Conservation (phyloP, 2,329 filamentous ascomycete species). For the Cytospora paraplurivora region DNA sequence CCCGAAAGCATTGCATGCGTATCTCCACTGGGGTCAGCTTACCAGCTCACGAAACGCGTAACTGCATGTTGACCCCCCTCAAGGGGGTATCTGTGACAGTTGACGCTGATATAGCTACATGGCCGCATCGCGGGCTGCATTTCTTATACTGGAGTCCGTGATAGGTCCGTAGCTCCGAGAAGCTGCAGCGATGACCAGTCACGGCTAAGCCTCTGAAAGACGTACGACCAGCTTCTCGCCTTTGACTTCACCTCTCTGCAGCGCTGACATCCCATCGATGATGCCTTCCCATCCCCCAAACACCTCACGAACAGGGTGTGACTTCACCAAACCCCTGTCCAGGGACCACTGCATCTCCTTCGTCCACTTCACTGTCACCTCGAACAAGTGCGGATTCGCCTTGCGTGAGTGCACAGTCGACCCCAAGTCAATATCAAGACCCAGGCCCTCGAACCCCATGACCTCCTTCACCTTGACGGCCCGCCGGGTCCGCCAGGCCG, state of each 20-base stretch:
- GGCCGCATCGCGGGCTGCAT: no score
- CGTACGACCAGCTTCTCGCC: slow-evolving; percentile 25
- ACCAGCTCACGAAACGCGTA: no score
- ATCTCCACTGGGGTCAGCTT: no score
- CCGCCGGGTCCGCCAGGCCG: slow-evolving; percentile 31
- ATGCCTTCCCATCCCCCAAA: slow-evolving; percentile 17
- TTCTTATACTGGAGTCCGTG: no score
- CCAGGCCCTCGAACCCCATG: slow-evolving; percentile 30
- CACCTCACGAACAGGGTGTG: slow-evolving; percentile 21
- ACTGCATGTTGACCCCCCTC: no score
- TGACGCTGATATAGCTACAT: no score
- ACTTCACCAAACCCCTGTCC: slow-evolving; percentile 13
- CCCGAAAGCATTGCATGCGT: no score
- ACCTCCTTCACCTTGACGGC: slow-evolving; percentile 32
- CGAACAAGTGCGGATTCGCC: slow-evolving; percentile 10
- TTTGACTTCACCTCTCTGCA: slow-evolving; percentile 22
- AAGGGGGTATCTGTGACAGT: no score
- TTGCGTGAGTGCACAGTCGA: slow-evolving; percentile 11
- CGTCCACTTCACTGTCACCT: slow-evolving; percentile 21
- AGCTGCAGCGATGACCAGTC: no score
- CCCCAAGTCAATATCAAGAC: slow-evolving; percentile 5
- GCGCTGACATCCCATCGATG: slow-evolving; percentile 19
- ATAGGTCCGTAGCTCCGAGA: no score
- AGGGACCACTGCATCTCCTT: slow-evolving; percentile 26
- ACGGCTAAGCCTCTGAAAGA: background rate